phyloP scores from a whole-genome alignment of 306 rosid species.

The Hippophae rhamnoides region DNA sequence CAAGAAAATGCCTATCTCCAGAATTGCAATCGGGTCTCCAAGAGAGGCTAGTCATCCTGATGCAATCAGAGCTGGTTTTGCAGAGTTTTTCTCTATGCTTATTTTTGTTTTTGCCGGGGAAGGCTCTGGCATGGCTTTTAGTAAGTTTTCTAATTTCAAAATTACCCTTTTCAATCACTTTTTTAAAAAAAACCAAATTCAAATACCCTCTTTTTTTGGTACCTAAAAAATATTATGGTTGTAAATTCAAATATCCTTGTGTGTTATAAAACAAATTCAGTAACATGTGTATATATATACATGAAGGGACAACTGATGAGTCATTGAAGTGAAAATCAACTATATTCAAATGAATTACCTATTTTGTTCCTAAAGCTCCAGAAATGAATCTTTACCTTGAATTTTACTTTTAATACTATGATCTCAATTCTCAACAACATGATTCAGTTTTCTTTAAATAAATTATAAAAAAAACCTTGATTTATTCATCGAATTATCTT shows the following conservation, averaged over 20 bases:
- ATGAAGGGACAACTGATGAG: no score
- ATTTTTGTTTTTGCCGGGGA: slow-evolving; percentile 81
- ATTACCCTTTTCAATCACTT: no score
- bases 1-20: slow-evolving; percentile 43
- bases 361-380: neutral
- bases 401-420: no score
- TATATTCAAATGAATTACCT: neutral
- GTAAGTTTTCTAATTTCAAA: slow-evolving; percentile 19
- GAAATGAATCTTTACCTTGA: no score
- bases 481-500: no score
- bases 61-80: slow-evolving; percentile 60
- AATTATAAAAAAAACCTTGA: no score
- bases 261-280: neutral
- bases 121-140: slow-evolving; percentile 75
- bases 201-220: no score
- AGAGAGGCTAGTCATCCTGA: slow-evolving; percentile 71
- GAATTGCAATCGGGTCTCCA: slow-evolving; percentile 52
- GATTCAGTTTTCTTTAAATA: no score
- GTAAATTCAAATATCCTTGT: neutral
- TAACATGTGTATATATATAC: neutral
- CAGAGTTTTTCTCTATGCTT: slow-evolving; percentile 68
- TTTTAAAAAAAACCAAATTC: no score
- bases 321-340: no score
- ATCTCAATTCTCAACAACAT: no score
- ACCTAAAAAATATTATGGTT: no score